These are phyloP conservation scores for Ophiostoma sp. DNA, from an alignment of 2,329 filamentous ascomycete genomes.

Conservation along the genomic window DNA sequence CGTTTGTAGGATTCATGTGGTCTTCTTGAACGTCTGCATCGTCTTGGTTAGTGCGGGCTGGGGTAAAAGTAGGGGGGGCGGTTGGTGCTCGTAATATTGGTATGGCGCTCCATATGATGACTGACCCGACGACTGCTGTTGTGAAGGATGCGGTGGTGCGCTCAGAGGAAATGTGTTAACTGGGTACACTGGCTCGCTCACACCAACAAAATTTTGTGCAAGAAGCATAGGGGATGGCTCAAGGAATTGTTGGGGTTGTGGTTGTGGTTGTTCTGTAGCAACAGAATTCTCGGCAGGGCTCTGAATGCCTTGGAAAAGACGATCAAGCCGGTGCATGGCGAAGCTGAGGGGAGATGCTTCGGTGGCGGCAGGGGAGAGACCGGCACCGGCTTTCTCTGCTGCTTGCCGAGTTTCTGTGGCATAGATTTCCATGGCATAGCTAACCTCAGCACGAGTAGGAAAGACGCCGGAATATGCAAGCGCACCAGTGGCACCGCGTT, in stretches of 20 bases:
- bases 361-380: neutral
- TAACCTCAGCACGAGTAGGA: conserved; percentile 10
- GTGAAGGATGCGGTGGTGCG: neutral
- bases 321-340: neutral
- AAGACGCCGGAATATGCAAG: neutral
- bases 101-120: conserved; percentile 13
- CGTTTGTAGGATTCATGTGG: neutral
- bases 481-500: neutral
- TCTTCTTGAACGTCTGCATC: neutral
- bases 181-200: neutral
- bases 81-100: neutral
- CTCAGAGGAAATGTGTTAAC: neutral
- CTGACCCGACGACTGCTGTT: conserved; percentile 13
- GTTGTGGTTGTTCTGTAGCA: neutral
- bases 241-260: neutral
- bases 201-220: neutral
- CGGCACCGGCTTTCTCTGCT: neutral
- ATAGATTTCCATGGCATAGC: conserved; percentile 7
- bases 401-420: neutral
- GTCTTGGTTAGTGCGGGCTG: conserved; percentile 2
- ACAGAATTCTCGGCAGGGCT: neutral
- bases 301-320: neutral
- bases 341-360: neutral
- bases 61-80: neutral
- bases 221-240: neutral